Evolutionary conservation across 2,329 filamentous ascomycete genomes (phyloP), one percentile per base, ranked within the genome.

Genomic region (Trichophyton mentagrophytes): DNA sequence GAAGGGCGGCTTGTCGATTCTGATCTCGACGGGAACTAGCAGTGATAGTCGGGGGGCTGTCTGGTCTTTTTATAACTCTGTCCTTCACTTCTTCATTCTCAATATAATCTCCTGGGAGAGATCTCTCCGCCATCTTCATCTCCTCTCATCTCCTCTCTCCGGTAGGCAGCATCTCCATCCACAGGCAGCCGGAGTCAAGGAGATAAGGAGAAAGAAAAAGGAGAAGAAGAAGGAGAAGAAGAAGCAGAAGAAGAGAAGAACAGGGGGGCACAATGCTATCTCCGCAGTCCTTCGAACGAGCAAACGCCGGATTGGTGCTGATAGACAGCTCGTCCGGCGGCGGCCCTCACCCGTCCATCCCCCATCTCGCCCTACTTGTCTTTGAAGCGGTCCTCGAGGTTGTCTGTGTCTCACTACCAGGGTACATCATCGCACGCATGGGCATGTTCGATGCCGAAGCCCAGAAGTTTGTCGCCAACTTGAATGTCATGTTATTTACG

Each of bases 401-500:
- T 25, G 88, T 99, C 57, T 97, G 91, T 71, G 91, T 99, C 72
- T 92, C 88, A 73, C 76, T 96, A 66, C 93, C 93, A 0, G 93
- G 93, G 30, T 99, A 96, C 75, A 87, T 99, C 65, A 85, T 96
- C 60, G 93, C 93, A 11, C 81, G 88, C 44, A 81, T 90, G 68
- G 93, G 93, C 71, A 88, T 96, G 77, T 97, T 99, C 74, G 90
- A 95, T 74, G 90, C 89, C 65, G 90, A 96, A 58, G 89, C 91
- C 72, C 93, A 99, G 74, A 97, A 96, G 75, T 95, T 99, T 70
- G 80, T 96, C 58, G 92, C 93, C 60, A 96, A 99, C 71, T 80
- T 99, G 67, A 99, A 99, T 73, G 90, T 96, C 62, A 89, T 88
- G 77, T 81, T 99, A 47, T 99, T 99, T 75, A 99, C 93, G 33